A percentile compares a stretch with the other conserved stretches of the same genome.
phyloP scores from a whole-genome alignment of 371 early-diverging fungal species.

The Lichtheimia ornata region DNA sequence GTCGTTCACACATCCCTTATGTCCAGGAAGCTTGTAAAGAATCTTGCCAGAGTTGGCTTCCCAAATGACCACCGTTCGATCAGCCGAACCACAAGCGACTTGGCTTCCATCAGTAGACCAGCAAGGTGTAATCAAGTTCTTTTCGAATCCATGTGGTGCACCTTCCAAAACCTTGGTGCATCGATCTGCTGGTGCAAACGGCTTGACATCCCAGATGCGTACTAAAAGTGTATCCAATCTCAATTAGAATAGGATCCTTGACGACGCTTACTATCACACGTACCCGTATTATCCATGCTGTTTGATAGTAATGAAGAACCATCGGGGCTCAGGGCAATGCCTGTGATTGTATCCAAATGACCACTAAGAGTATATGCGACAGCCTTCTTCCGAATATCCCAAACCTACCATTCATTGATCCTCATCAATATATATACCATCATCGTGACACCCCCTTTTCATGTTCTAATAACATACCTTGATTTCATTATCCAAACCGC shows the following conservation, averaged over 20 bases:
- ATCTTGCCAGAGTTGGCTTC: slow-evolving; percentile 82
- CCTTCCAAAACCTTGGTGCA: slow-evolving; percentile 75
- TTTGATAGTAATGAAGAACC: slow-evolving; percentile 82
- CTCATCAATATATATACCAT: not conserved
- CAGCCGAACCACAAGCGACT: slow-evolving; percentile 91
- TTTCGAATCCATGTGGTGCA: slow-evolving; percentile 93
- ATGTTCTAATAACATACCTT: slow-evolving; percentile 40
- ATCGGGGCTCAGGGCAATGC: slow-evolving; percentile 82
- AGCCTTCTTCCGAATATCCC: slow-evolving; percentile 84
- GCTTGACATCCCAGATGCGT: slow-evolving; percentile 94
- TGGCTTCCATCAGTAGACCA: slow-evolving; percentile 90
- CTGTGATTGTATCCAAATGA: slow-evolving; percentile 91
- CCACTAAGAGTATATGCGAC: slow-evolving; percentile 73
- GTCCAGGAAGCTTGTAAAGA: slow-evolving; percentile 95
- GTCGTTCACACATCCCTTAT: slow-evolving; percentile 94
- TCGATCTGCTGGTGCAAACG: slow-evolving; percentile 76
- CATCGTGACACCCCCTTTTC: not conserved
- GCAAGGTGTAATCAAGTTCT: slow-evolving; percentile 86
- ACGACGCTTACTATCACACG: not conserved
- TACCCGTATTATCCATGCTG: slow-evolving; percentile 91
- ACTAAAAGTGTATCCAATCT: slow-evolving; percentile 39
- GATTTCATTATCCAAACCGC: slow-evolving; percentile 89
- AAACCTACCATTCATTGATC: slow-evolving; percentile 45
- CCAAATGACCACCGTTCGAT: slow-evolving; percentile 96
- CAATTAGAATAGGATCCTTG: not conserved